Conservation (phyloP, 495 filamentous ascomycete species). For the Xylaria curta region DNA sequence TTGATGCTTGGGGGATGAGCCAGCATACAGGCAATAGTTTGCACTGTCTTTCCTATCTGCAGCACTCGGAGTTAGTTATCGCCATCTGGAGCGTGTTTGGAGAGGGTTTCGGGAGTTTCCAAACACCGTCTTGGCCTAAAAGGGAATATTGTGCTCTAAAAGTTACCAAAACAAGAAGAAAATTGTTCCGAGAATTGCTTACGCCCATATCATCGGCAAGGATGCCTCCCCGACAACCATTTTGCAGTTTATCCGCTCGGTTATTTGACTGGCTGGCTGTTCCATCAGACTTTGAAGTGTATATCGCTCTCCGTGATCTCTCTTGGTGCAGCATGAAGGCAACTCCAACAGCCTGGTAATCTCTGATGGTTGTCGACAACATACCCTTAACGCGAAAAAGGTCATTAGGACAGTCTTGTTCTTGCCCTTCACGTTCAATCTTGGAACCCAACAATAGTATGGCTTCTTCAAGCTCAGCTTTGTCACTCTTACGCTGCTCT, state of each 20-base stretch:
- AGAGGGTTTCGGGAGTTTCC: too few relatives aligned
- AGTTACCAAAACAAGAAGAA: too few relatives aligned
- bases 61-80: too few relatives aligned
- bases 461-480: background rate
- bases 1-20: conserved; percentile 51
- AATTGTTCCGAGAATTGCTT: too few relatives aligned
- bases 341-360: conserved; percentile 40
- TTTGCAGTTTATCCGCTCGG: background rate
- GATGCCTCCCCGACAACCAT: conserved; percentile 61
- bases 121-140: too few relatives aligned
- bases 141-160: too few relatives aligned
- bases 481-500: conserved; percentile 1
- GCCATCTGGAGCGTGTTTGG: too few relatives aligned
- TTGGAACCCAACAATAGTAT: background rate
- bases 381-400: conserved; percentile 36
- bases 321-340: conserved; percentile 44
- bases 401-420: background rate
- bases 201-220: conserved; percentile 78
- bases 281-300: background rate
- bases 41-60: conserved; percentile 68
- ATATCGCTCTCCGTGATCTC: conserved; percentile 1
- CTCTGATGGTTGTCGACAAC: conserved; percentile 29
- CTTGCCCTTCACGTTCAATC: background rate
- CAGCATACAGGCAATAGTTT: conserved; percentile 71
- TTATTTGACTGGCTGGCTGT: background rate